Base-by-base conservation (phyloP, 106 monocot genomes). In the Xerophyta viscosa region DNA sequence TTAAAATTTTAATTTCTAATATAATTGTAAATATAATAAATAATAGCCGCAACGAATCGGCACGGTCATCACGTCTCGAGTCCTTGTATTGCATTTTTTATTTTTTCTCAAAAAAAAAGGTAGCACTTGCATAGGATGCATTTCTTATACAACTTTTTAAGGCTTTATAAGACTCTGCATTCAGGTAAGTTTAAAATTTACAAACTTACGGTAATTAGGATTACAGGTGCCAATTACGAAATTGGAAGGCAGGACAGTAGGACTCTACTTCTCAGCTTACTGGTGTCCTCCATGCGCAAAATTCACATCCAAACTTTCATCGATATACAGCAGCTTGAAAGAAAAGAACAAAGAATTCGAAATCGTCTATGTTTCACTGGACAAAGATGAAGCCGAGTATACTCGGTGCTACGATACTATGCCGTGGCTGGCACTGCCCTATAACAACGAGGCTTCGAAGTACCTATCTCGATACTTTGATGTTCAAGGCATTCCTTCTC, bases 371-470 rank as follows among this genome's bases (percentile, higher is more conserved):
- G 64, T 83, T 29, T 77, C 82, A 1, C 51, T 69, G 43, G 82
- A 83, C 49, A 72, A 26, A 70, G 61, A 83, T 31, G 48, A 65
- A 48, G 56, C 24, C 3, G 67, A 51, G 0, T 82, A 59, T 57
- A 41, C n/a, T 8, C 36, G 66, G 17, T 73, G 64, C 52, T 70
- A 24, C 48, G 57, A 28, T 25, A 64, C 18, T 57, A 83, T 83
- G 82, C 82, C 82, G 20, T 83, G 82, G 82, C 66, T 73, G 17
- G 61, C 77, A 20, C 39, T 83, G 60, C 77, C 73, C 0, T 70
- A 69, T 24, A 25, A 70, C 8, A 33, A 48, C 2, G 67, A 69
- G 30, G 56, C 62, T 3, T 57, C 72, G 0, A 73, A 55, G 27
- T 27, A 46, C 6, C 46, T 78, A 17, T 58, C 67, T 48, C 54